Evolutionary conservation across 179 eudicot genomes (phyloP).

Genomic region (Silene noctiflora): DNA sequence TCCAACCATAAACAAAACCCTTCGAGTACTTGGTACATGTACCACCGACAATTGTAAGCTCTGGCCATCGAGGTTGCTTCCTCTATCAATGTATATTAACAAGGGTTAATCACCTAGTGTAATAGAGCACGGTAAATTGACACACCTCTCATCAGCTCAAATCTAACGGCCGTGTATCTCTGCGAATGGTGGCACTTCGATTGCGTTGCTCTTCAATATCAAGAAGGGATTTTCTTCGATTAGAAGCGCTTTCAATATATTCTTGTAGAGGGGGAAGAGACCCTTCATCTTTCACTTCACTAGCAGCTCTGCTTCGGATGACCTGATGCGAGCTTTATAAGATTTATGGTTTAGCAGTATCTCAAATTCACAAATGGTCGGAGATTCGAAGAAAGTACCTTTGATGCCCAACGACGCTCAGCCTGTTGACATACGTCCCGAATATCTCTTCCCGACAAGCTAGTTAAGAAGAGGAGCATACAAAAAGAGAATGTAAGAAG

Average conservation of each 20-base stretch:
- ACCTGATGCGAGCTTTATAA: constrained; percentile 35
- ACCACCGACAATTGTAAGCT: neutral
- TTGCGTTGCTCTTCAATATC: constrained; percentile 44
- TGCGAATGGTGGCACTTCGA: constrained; percentile 22
- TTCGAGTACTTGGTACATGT: too few relatives aligned
- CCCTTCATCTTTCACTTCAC: constrained; percentile 36
- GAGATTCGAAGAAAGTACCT: constrained; percentile 42
- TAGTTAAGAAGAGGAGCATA: constrained; percentile 22
- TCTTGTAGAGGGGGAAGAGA: constrained; percentile 71
- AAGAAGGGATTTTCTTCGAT: constrained; percentile 44
- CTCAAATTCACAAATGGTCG: too few relatives aligned
- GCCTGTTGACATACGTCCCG: constrained; percentile 95
- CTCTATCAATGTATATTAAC: constrained; percentile 7
- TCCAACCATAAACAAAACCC: too few relatives aligned
- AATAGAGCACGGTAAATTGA: neutral
- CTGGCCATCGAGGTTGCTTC: neutral
- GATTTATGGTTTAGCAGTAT: too few relatives aligned
- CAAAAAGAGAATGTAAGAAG: neutral
- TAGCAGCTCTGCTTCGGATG: constrained; percentile 60
- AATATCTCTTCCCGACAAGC: constrained; percentile 93
- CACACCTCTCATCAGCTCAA: constrained; percentile 35
- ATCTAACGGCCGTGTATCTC: constrained; percentile 53
- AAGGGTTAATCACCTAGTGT: neutral
- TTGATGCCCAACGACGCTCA: constrained; percentile 96
- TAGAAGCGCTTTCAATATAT: constrained; percentile 59